Percentiles rank a stretch among this genome's conserved stretches.
Conservation (phyloP, 495 filamentous ascomycete species). For the Schizothecium vesticola region DNA sequence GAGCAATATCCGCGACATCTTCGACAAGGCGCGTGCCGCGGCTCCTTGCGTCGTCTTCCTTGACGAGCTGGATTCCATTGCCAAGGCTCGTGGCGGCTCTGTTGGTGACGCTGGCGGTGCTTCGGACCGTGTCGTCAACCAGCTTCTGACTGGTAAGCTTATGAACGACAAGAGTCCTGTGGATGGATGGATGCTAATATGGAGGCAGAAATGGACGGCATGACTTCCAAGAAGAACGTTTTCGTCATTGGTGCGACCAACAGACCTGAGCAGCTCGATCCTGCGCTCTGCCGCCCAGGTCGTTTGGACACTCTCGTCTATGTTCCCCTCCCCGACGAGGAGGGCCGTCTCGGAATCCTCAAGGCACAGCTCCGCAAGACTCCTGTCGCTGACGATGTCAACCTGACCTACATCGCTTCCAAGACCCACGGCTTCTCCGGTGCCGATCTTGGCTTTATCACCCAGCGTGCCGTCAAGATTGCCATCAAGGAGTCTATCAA, state of each 20-base stretch:
- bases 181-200: constrained; percentile 37
- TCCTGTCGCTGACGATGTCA: constrained; percentile 80
- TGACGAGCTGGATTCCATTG: constrained; percentile 97
- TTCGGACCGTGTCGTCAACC: constrained; percentile 98
- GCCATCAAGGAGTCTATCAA: constrained; percentile 97
- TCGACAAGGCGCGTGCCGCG: constrained; percentile 98
- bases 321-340: constrained; percentile 90
- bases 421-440: constrained; percentile 98
- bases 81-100: constrained; percentile 97
- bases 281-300: constrained; percentile 93
- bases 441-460: constrained; percentile 98
- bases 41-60: constrained; percentile 99
- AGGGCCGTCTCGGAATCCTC: constrained; percentile 79
- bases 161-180: not conserved
- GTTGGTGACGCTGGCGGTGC: constrained; percentile 96
- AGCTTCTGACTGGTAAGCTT: constrained; percentile 87
- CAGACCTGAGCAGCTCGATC: constrained; percentile 96
- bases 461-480: constrained; percentile 97
- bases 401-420: constrained; percentile 86
- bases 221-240: constrained; percentile 99
- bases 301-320: constrained; percentile 98
- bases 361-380: constrained; percentile 98
- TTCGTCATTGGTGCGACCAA: constrained; percentile 99
- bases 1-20: constrained; percentile 99
- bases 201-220: constrained; percentile 86